phyloP scores from a whole-genome alignment of 805 yeast species.

The Starmerella vaccinii region DNA sequence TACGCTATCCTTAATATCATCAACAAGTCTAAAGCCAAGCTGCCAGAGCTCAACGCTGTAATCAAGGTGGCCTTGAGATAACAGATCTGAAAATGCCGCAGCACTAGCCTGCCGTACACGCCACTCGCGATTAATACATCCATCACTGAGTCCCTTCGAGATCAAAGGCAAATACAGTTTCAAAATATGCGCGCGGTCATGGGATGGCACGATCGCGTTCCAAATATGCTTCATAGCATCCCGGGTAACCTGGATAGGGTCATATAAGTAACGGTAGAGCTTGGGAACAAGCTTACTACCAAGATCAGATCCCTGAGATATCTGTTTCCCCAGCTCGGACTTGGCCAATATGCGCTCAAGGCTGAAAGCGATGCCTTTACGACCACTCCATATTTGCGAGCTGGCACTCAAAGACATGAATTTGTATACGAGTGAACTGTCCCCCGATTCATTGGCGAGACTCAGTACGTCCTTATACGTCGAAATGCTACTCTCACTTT shows the following conservation, averaged over 20 bases:
- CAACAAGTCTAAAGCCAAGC: conserved; percentile 80
- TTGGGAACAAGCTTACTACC: conserved; percentile 64
- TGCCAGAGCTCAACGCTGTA: conserved; percentile 56
- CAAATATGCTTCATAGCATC: conserved; percentile 83
- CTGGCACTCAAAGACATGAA: conserved; percentile 86
- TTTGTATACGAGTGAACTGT: conserved; percentile 84
- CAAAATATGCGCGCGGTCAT: conserved; percentile 47
- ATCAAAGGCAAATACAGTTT: conserved; percentile 47
- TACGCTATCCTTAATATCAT: conserved; percentile 90
- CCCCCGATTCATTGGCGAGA: conserved; percentile 90
- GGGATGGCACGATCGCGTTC: conserved; percentile 44
- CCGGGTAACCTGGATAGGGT: conserved; percentile 67
- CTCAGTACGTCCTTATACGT: conserved; percentile 83
- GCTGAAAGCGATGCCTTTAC: conserved; percentile 92
- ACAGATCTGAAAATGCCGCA: conserved; percentile 54
- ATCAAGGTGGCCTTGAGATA: conserved; percentile 33
- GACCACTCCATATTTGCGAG: conserved; percentile 81
- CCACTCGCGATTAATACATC: conserved; percentile 84
- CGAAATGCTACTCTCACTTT: conserved; percentile 41
- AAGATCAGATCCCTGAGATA: conserved; percentile 39
- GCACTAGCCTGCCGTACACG: conserved; percentile 83
- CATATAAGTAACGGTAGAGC: conserved; percentile 72
- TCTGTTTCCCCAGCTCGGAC: conserved; percentile 54
- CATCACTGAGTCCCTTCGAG: conserved; percentile 48
- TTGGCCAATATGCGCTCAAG: conserved; percentile 75